Evolutionary conservation across 768 basidiomycete species (phyloP).

Genomic region (Lentinula raphanica): DNA sequence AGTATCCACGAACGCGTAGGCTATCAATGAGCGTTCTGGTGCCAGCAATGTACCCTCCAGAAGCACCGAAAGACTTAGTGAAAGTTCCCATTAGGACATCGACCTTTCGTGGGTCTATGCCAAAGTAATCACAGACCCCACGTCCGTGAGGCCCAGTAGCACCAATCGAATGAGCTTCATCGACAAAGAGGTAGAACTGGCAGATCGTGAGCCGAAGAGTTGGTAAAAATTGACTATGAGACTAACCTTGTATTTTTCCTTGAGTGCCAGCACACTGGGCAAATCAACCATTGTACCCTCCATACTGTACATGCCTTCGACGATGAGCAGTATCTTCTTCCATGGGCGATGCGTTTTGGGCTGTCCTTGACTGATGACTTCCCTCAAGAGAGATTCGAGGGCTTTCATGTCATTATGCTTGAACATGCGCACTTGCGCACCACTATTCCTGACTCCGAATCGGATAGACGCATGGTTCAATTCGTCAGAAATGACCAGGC

Average conservation of each 20-base stretch:
- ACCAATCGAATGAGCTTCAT: conserved; percentile 97
- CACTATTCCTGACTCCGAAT: conserved; percentile 84
- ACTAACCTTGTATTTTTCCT: conserved; percentile 89
- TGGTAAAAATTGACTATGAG: neutral
- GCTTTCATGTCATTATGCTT: conserved; percentile 93
- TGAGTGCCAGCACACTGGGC: conserved; percentile 78
- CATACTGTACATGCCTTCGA: conserved; percentile 97
- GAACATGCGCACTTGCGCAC: conserved; percentile 87
- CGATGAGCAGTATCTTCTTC: conserved; percentile 95
- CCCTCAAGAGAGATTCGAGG: conserved; percentile 75
- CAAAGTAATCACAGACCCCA: conserved; percentile 93
- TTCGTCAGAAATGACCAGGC: conserved; percentile 94
- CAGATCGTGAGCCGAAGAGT: neutral
- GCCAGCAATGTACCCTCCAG: conserved; percentile 93
- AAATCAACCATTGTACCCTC: conserved; percentile 92
- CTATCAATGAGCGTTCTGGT: conserved; percentile 74
- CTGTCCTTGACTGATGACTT: conserved; percentile 95
- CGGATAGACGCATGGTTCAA: conserved; percentile 94
- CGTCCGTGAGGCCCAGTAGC: conserved; percentile 93
- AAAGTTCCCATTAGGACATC: conserved; percentile 99
- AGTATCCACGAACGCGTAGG: conserved; percentile 76
- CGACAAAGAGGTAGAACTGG: conserved; percentile 93
- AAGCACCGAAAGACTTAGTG: conserved; percentile 90
- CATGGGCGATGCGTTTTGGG: conserved; percentile 97
- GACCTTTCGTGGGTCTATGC: conserved; percentile 69